phyloP scores from a whole-genome alignment of 2,329 filamentous ascomycete species.

The Penicillium griseofulvum region DNA sequence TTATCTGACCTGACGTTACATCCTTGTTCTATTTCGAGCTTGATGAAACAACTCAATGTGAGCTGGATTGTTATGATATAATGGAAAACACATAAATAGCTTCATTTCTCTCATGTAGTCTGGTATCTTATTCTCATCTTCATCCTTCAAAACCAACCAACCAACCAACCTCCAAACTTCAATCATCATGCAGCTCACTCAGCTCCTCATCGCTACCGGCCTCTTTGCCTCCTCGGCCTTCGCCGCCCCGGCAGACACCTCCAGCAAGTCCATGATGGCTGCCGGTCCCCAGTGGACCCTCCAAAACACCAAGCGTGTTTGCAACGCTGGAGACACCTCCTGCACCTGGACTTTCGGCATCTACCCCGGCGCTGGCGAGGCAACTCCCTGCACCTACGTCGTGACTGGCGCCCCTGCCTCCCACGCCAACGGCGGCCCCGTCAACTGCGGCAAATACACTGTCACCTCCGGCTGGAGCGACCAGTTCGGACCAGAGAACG shows the following conservation, averaged over 20 bases:
- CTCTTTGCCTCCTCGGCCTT: conserved; percentile 37
- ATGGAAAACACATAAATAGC: neutral
- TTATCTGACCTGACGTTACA: conserved; percentile 3
- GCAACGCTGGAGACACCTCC: conserved; percentile 38
- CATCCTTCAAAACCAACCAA: neutral
- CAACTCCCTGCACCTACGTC: conserved; percentile 42
- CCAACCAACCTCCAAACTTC: neutral
- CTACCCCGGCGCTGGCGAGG: conserved; percentile 31
- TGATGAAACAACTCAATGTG: neutral
- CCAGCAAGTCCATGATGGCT: conserved; percentile 43
- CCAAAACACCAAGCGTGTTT: conserved; percentile 41
- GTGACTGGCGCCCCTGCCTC: conserved; percentile 38
- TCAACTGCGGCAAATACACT: conserved; percentile 51
- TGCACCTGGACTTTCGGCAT: conserved; percentile 50
- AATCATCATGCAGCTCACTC: conserved; percentile 47
- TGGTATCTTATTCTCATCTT: neutral
- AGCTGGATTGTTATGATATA: neutral
- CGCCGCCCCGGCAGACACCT: conserved; percentile 35
- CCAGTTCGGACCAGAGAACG: conserved; percentile 53
- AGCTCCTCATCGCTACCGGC: conserved; percentile 34
- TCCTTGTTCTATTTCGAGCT: conserved; percentile 6
- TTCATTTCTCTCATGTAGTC: neutral
- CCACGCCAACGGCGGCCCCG: conserved; percentile 41
- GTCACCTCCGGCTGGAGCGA: conserved; percentile 57
- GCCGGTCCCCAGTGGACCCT: conserved; percentile 45